Percentiles rank a stretch among this genome's conserved stretches.
Evolutionary conservation across 495 filamentous ascomycete species (phyloP).

Genomic region (Rusavskia elegans): DNA sequence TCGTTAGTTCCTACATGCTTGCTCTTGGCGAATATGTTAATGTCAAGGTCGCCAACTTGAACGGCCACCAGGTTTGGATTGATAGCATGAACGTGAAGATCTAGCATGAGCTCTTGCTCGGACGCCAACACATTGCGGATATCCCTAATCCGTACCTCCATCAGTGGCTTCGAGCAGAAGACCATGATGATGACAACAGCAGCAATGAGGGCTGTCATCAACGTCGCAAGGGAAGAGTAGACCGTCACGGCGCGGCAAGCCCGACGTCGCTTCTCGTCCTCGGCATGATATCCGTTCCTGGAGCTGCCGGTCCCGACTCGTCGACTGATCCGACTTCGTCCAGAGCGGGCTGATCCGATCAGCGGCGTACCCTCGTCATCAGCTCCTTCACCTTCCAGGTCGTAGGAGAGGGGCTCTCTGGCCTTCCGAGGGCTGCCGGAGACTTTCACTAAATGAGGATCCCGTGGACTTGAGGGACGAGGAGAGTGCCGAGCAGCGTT

Average conservation of each 20-base stretch:
- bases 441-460: constrained; percentile 18
- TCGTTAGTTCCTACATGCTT: constrained; percentile 66
- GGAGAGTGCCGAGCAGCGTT: constrained; percentile 41
- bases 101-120: constrained; percentile 89
- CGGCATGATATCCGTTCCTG: constrained; percentile 62
- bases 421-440: constrained; percentile 33
- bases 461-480: constrained; percentile 28
- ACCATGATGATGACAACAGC: constrained; percentile 76
- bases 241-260: constrained; percentile 60
- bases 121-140: constrained; percentile 84
- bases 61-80: constrained; percentile 88
- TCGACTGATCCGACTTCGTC: constrained; percentile 44
- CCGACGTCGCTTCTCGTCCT: constrained; percentile 41
- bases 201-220: constrained; percentile 61
- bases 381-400: constrained; percentile 58
- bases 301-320: constrained; percentile 41
- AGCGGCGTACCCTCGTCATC: constrained; percentile 88
- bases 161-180: constrained; percentile 75
- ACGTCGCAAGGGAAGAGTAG: constrained; percentile 56
- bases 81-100: constrained; percentile 69
- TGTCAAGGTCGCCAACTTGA: constrained; percentile 64
- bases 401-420: constrained; percentile 42
- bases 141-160: constrained; percentile 55
- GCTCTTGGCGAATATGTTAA: constrained; percentile 88
- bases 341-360: constrained; percentile 46